phyloP scores from a whole-genome alignment of 352 stramenopile genomes.

The Phytophthora aleatoria region DNA sequence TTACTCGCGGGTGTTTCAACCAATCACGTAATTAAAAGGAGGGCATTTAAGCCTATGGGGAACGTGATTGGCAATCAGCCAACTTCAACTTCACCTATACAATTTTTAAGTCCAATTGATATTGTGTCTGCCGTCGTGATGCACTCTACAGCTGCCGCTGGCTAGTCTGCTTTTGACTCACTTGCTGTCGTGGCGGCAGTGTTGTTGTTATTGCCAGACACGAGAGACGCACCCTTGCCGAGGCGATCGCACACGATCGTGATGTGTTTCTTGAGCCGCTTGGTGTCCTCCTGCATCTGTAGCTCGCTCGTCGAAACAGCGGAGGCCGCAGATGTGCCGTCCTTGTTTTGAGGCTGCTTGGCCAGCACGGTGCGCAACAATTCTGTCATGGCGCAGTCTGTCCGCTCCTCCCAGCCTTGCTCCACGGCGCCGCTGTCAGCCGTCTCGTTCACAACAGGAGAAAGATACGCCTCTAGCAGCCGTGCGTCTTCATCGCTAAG shows the following conservation, averaged over 20 bases:
- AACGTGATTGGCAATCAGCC: constrained; percentile 12
- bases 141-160: too few relatives aligned
- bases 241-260: constrained; percentile 90
- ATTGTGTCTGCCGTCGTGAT: background rate
- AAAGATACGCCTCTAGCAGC: constrained; percentile 73
- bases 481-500: constrained; percentile 66
- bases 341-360: constrained; percentile 56
- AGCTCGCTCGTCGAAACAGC: constrained; percentile 45
- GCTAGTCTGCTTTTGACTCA: constrained; percentile 33
- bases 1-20: constrained; percentile 1
- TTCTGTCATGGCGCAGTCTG: constrained; percentile 85
- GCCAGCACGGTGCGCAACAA: constrained; percentile 79
- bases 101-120: constrained; percentile 24
- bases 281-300: constrained; percentile 77
- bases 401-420: constrained; percentile 90
- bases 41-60: constrained; percentile 3
- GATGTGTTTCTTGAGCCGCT: constrained; percentile 91
- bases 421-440: constrained; percentile 41
- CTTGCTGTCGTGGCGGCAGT: constrained; percentile 13
- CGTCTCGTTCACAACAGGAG: constrained; percentile 54
- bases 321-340: constrained; percentile 28
- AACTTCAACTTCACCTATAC: constrained; percentile 38
- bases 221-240: constrained; percentile 72
- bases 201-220: constrained; percentile 15
- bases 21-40: background rate